A percentile compares a stretch with the other conserved stretches of the same genome.
These are phyloP conservation scores for Nemania sp. DNA, from an alignment of 2,329 filamentous ascomycete species.

Conservation along the genomic window DNA sequence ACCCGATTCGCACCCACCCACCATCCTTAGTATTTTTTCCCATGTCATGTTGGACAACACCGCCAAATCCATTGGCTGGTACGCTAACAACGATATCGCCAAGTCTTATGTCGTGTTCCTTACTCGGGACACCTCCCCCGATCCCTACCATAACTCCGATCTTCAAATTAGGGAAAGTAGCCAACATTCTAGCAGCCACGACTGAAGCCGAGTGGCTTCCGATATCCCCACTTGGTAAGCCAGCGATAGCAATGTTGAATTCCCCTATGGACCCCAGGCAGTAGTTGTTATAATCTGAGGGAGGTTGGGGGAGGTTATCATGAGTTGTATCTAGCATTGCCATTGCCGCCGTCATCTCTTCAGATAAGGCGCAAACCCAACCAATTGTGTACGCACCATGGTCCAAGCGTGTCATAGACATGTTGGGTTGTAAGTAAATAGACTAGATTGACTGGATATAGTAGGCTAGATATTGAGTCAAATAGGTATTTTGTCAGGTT, in stretches of 20 bases:
- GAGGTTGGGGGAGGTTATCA: background rate
- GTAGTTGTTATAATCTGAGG: constrained; percentile 19
- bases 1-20: too few species aligned
- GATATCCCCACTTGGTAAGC: constrained; percentile 46
- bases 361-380: constrained; percentile 22
- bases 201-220: constrained; percentile 46
- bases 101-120: constrained; percentile 21
- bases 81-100: constrained; percentile 27
- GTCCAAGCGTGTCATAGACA: too few species aligned
- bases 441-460: too few species aligned
- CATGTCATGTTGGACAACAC: constrained; percentile 27
- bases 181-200: constrained; percentile 48
- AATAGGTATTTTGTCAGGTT: too few species aligned
- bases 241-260: constrained; percentile 46
- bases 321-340: constrained; percentile 18
- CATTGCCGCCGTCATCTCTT: constrained; percentile 15
- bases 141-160: constrained; percentile 53
- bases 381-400: constrained; percentile 26
- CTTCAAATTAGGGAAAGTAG: constrained; percentile 49
- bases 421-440: too few species aligned
- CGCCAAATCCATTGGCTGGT: constrained; percentile 6
- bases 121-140: constrained; percentile 53
- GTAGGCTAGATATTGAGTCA: too few species aligned
- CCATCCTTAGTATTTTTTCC: too few species aligned
- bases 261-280: constrained; percentile 40